These are phyloP conservation scores for Noccaea bulbosa DNA, from an alignment of 345 rosid species.

Conservation along the genomic window DNA sequence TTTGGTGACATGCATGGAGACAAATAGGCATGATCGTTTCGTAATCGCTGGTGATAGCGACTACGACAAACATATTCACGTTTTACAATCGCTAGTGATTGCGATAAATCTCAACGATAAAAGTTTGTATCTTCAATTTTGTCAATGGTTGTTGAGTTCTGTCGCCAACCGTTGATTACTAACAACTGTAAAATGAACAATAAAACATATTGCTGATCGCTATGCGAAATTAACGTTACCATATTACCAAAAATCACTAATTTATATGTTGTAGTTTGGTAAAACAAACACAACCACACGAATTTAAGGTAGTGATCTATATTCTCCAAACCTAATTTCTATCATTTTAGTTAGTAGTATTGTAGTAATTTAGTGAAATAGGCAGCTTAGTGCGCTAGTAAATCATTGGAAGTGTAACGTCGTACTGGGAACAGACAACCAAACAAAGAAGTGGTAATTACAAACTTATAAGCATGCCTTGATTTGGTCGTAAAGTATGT, in stretches of 20 bases:
- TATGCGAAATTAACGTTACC: too few species aligned
- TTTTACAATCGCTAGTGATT: too few species aligned
- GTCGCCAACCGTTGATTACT: too few species aligned
- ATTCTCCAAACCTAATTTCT: neutral
- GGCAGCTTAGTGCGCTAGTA: neutral
- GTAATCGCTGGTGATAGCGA: too few species aligned
- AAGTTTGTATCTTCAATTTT: too few species aligned
- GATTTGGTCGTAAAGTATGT: slow-evolving; percentile 32
- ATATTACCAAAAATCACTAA: neutral
- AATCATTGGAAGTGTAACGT: neutral
- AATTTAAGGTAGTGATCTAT: neutral
- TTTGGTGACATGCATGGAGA: too few species aligned
- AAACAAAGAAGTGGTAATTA: slow-evolving; percentile 22
- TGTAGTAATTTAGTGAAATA: neutral
- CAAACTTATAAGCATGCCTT: slow-evolving; percentile 15
- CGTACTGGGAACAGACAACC: slow-evolving; percentile 4
- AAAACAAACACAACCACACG: neutral
- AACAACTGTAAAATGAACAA: too few species aligned
- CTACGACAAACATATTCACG: too few species aligned
- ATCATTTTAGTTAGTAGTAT: neutral
- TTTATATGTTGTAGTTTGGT: neutral
- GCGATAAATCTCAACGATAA: too few species aligned
- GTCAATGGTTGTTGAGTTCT: too few species aligned
- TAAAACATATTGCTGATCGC: too few species aligned
- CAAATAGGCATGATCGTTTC: neutral